A percentile compares a stretch with the other conserved stretches of the same genome.
Evolutionary conservation across 2,329 filamentous ascomycete genomes (phyloP).

Genomic region (Cytospora piceicola): DNA sequence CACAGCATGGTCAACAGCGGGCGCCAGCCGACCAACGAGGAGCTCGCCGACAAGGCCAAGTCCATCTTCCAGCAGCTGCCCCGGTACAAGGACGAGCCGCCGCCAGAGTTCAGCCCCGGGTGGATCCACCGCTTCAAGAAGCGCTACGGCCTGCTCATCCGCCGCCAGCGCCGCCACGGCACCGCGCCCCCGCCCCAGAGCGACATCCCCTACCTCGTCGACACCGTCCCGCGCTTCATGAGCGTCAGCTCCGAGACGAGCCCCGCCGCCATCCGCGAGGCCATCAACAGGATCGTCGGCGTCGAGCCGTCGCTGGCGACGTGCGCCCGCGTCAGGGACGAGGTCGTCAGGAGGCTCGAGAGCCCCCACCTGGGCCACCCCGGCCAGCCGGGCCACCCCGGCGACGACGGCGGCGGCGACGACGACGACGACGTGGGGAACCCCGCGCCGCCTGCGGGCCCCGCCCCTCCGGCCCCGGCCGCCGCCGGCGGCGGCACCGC

Average conservation of each 20-base stretch:
- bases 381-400: constrained; percentile 28
- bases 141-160: constrained; percentile 61
- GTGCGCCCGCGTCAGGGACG: constrained; percentile 62
- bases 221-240: constrained; percentile 64
- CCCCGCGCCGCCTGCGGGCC: background rate
- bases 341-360: constrained; percentile 53
- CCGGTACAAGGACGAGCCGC: constrained; percentile 62
- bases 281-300: constrained; percentile 58
- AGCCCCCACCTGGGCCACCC: constrained; percentile 35
- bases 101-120: constrained; percentile 65
- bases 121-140: constrained; percentile 70
- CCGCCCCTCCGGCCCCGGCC: constrained; percentile 26
- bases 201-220: constrained; percentile 63
- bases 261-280: constrained; percentile 62
- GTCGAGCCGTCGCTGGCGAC: constrained; percentile 57
- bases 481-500: constrained; percentile 34
- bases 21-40: constrained; percentile 64
- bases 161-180: constrained; percentile 58
- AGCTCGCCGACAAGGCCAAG: constrained; percentile 66
- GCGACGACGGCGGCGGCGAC: constrained; percentile 1
- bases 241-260: constrained; percentile 61
- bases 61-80: constrained; percentile 61
- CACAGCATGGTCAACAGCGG: constrained; percentile 56
- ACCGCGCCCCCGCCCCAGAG: constrained; percentile 55
- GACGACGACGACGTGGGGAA: constrained; percentile 16